phyloP scores from a whole-genome alignment of 1,139 yeast genomes.

The Starmera stellimalicola region DNA sequence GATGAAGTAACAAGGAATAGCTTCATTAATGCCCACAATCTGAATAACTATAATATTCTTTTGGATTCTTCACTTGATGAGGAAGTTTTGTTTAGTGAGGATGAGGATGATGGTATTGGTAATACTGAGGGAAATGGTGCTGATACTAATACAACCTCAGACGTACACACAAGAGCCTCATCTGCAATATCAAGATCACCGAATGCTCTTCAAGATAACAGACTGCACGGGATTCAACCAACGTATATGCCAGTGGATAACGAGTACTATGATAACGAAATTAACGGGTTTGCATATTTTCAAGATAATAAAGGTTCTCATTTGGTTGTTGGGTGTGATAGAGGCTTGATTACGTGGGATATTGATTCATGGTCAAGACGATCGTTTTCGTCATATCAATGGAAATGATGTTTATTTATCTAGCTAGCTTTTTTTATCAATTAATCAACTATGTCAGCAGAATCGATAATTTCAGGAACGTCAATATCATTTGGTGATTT shows the following conservation, averaged over 20 bases:
- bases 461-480: conserved; percentile 9
- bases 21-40: conserved; percentile 5
- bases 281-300: conserved; percentile 39
- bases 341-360: conserved; percentile 40
- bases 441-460: conserved; percentile 27
- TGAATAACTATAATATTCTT: conserved; percentile 1
- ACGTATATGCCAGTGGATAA: conserved; percentile 5
- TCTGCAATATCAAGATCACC: not conserved
- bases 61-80: conserved; percentile 8
- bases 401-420: conserved; percentile 11
- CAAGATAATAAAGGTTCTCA: conserved; percentile 30
- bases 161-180: no score
- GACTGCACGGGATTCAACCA: not conserved
- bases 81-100: not conserved
- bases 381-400: conserved; percentile 30
- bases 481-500: no score
- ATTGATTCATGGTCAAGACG: conserved; percentile 43
- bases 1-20: no score
- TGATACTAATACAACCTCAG: not conserved
- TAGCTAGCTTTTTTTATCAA: not conserved
- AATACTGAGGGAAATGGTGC: conserved; percentile 1
- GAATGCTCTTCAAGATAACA: not conserved
- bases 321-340: conserved; percentile 36
- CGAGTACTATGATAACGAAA: conserved; percentile 28
- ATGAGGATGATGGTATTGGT: conserved; percentile 2